These are phyloP conservation scores for Eucalyptus erythrocorys DNA, from an alignment of 345 rosid genomes.

Conservation along the genomic window DNA sequence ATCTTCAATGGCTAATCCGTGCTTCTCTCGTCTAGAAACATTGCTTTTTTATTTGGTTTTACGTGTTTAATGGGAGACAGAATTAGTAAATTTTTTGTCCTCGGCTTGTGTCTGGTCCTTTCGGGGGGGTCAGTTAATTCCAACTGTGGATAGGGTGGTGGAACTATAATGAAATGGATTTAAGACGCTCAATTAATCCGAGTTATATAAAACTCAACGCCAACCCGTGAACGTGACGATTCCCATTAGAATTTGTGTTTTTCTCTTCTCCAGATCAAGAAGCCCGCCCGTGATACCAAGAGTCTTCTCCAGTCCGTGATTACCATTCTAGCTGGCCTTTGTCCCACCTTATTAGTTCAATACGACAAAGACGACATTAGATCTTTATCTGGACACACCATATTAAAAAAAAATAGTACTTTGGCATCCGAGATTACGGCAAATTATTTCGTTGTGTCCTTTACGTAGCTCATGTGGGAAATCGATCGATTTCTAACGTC, in stretches of 20 bases:
- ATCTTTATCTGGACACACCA: background rate
- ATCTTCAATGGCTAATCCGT: background rate
- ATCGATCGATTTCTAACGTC: background rate
- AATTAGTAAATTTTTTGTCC: background rate
- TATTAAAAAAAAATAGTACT: background rate
- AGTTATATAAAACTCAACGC: background rate
- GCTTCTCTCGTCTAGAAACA: background rate
- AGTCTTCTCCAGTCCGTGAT: background rate
- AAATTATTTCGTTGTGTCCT: background rate
- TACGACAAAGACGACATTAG: background rate
- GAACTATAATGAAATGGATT: background rate
- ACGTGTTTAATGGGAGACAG: background rate
- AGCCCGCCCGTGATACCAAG: background rate
- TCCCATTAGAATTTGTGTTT: background rate
- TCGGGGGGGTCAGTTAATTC: background rate
- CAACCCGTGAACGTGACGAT: background rate
- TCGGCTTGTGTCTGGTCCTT: background rate
- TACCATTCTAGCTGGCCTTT: background rate
- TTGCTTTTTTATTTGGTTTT: background rate
- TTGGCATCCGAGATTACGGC: background rate
- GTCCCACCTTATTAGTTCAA: background rate
- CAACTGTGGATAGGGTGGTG: background rate
- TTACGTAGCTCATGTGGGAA: background rate
- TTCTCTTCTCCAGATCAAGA: background rate
- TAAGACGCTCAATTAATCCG: background rate